Evolutionary conservation across 495 filamentous ascomycete genomes (phyloP), one percentile per base, ranked within the genome.

Genomic region (Daldinia concentrica): DNA sequence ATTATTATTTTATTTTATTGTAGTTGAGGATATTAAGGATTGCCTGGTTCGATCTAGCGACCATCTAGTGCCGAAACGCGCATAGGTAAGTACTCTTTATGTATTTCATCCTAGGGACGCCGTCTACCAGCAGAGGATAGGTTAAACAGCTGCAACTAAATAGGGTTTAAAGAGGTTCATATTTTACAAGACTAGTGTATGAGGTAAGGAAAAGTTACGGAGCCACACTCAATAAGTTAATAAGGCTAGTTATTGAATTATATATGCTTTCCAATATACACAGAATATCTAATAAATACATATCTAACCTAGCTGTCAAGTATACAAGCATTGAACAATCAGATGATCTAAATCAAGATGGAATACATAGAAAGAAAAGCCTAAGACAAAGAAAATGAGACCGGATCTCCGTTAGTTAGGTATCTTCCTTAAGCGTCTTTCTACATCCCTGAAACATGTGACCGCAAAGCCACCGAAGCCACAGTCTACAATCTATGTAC

Each of bases 361-460:
- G 51, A 52, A 26, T 32, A 32, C 48, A n/a, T 41, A 6, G 34
- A 37, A 58, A 58, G 34, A 34, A 39, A 22, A 22, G 14, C 14
- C 15, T 22, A 30, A 34, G 19, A 58, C 30, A 36, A 58, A 37
- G 30, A 17, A 54, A 54, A 29, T 8, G 29, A 27, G 3, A 7
- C 51, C 29, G 51, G 29, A 30, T 29, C 51, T 27, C 24, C 29
- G 51, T n/a, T n/a, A n/a, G n/a, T n/a, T n/a, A n/a, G n/a, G n/a
- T 54, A 58, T 58, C 55, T 22, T 29, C 24, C 26, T 30, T 29
- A n/a, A 30, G 32, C 27, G 57, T 48, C 17, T 43, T 24, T 27
- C 4, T 45, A 22, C 11, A 50, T 48, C 58, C 39, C 41, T 17
- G 34, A 61, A 61, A 50, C 39, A 61, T 50, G 58, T 61, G 58